phyloP scores from a whole-genome alignment of 2,329 filamentous ascomycete species.

The Bipolaris zeicola region DNA sequence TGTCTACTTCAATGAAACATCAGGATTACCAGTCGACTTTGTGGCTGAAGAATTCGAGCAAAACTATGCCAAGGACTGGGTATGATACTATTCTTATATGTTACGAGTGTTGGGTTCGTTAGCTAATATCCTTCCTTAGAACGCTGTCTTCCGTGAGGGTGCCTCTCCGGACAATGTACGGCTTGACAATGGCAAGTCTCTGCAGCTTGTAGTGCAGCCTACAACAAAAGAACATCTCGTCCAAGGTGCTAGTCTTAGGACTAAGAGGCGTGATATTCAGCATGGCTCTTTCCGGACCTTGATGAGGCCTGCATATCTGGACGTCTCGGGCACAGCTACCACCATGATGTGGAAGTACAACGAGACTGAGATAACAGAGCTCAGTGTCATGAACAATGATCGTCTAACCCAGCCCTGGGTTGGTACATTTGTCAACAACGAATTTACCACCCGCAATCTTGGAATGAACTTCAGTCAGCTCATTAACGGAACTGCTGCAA shows the following conservation, averaged over 20 bases:
- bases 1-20: slow-evolving; percentile 59
- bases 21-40: slow-evolving; percentile 45
- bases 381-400: slow-evolving; percentile 56
- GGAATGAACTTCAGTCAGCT: slow-evolving; percentile 52
- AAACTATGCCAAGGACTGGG: slow-evolving; percentile 55
- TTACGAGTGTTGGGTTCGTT: background rate
- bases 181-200: slow-evolving; percentile 41
- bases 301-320: slow-evolving; percentile 49
- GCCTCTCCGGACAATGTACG: slow-evolving; percentile 50
- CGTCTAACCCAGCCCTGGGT: slow-evolving; percentile 47
- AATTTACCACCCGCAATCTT: slow-evolving; percentile 46
- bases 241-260: slow-evolving; percentile 52
- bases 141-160: slow-evolving; percentile 52
- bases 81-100: background rate
- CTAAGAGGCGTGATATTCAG: slow-evolving; percentile 53
- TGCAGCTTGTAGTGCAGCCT: slow-evolving; percentile 46
- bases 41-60: slow-evolving; percentile 50
- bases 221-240: slow-evolving; percentile 49
- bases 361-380: slow-evolving; percentile 50
- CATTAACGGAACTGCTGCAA: slow-evolving; percentile 29
- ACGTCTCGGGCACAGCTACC: slow-evolving; percentile 50
- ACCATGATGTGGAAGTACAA: slow-evolving; percentile 56
- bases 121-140: slow-evolving; percentile 22
- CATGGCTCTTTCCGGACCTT: slow-evolving; percentile 55
- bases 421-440: slow-evolving; percentile 46